Percentiles rank a stretch among this genome's conserved stretches.
These are phyloP conservation scores for Diplodia seriata DNA, from an alignment of 2,329 filamentous ascomycete species.

Conservation along the genomic window DNA sequence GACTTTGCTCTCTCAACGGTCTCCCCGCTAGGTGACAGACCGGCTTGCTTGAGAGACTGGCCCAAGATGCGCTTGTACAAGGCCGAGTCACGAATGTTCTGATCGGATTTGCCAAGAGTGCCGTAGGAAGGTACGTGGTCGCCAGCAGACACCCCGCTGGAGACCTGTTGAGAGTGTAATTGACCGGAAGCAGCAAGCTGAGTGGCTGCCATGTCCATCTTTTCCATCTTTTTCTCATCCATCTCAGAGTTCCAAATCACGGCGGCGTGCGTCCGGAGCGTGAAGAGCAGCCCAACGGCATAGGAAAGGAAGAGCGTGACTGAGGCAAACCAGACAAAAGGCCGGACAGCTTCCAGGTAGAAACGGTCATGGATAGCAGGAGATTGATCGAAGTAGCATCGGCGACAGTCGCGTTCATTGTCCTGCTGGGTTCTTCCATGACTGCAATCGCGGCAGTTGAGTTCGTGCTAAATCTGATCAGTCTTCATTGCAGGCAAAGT, in stretches of 20 bases:
- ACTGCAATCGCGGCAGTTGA: constrained; percentile 76
- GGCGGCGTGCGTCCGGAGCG: constrained; percentile 90
- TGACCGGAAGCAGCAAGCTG: constrained; percentile 44
- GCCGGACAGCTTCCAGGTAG: constrained; percentile 87
- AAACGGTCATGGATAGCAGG: constrained; percentile 86
- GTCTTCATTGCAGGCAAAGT: constrained; percentile 35
- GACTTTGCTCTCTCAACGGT: constrained; percentile 9
- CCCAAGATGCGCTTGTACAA: constrained; percentile 93
- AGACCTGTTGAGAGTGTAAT: constrained; percentile 32
- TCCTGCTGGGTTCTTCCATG: constrained; percentile 58
- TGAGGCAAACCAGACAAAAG: constrained; percentile 91
- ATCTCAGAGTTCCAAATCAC: constrained; percentile 92
- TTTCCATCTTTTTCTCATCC: constrained; percentile 56
- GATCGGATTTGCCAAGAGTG: constrained; percentile 36
- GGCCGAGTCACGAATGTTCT: constrained; percentile 82
- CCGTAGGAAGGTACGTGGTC: constrained; percentile 38
- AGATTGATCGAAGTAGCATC: constrained; percentile 91
- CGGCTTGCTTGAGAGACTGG: constrained; percentile 85
- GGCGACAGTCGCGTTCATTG: constrained; percentile 74
- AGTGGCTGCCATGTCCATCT: constrained; percentile 48
- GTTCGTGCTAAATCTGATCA: constrained; percentile 71
- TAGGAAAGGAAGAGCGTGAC: constrained; percentile 89
- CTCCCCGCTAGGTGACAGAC: constrained; percentile 59
- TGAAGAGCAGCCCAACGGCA: constrained; percentile 92
- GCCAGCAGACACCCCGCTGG: constrained; percentile 23